These are phyloP conservation scores for Mariannaea elegans DNA, from an alignment of 2,329 filamentous ascomycete species.

Conservation along the genomic window DNA sequence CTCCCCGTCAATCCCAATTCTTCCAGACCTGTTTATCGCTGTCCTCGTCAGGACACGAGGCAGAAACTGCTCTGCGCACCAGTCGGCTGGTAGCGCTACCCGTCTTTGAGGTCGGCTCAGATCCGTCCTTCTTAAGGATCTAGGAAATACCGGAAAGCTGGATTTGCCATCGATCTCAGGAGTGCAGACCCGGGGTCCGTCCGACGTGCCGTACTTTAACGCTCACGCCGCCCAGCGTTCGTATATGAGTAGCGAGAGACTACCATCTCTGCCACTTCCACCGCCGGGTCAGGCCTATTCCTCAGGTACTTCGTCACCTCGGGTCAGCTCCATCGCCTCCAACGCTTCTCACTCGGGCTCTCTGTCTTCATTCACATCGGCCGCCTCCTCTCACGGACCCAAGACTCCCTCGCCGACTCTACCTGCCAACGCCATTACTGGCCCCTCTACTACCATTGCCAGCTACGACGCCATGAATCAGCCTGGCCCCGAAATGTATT, in stretches of 20 bases:
- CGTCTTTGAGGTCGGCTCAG: slow-evolving; percentile 14
- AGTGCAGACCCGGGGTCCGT: slow-evolving; percentile 80
- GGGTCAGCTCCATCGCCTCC: slow-evolving; percentile 77
- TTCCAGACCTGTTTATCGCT: neutral
- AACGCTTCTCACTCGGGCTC: slow-evolving; percentile 61
- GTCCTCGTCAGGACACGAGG: slow-evolving; percentile 4
- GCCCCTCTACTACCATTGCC: slow-evolving; percentile 43
- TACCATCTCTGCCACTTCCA: slow-evolving; percentile 75
- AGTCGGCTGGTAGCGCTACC: slow-evolving; percentile 12
- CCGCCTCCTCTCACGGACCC: slow-evolving; percentile 68
- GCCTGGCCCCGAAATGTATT: slow-evolving; percentile 82
- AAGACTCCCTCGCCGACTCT: slow-evolving; percentile 82
- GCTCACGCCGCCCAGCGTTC: slow-evolving; percentile 65
- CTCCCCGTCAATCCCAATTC: slow-evolving; percentile 5
- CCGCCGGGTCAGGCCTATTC: slow-evolving; percentile 75
- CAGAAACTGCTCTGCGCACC: slow-evolving; percentile 2
- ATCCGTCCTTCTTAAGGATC: slow-evolving; percentile 14
- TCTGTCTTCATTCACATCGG: slow-evolving; percentile 64
- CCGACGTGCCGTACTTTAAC: slow-evolving; percentile 76
- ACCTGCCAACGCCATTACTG: slow-evolving; percentile 55
- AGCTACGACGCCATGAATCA: slow-evolving; percentile 76
- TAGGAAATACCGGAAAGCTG: slow-evolving; percentile 82
- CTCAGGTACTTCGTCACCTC: slow-evolving; percentile 77
- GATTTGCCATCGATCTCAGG: slow-evolving; percentile 89
- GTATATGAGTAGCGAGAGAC: slow-evolving; percentile 74